Conservation (phyloP, 345 rosid species). For the Xanthoceras sorbifolium region DNA sequence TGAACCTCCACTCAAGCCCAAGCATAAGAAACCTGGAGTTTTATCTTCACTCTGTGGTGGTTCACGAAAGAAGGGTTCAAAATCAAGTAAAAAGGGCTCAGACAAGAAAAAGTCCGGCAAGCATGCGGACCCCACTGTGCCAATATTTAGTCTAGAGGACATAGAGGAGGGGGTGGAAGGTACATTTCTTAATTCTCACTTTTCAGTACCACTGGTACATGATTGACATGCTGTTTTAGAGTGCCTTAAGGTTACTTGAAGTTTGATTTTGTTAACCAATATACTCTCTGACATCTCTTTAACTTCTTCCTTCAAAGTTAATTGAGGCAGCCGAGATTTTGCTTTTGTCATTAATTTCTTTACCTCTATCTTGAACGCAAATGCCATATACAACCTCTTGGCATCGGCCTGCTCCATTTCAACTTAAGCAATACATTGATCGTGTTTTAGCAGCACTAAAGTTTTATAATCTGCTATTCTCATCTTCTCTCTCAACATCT, state of each 20-base stretch:
- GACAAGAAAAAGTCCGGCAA: conserved; percentile 90
- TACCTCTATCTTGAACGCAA: neutral
- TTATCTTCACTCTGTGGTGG: conserved; percentile 89
- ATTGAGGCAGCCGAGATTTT: neutral
- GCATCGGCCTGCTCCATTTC: neutral
- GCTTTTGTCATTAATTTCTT: neutral
- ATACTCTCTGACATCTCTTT: neutral
- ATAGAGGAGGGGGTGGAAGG: conserved; percentile 99
- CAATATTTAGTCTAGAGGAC: conserved; percentile 89
- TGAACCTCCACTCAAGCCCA: conserved; percentile 90
- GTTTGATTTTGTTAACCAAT: neutral
- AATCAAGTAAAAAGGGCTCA: conserved; percentile 67
- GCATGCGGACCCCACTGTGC: conserved; percentile 86
- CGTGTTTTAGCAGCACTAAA: neutral
- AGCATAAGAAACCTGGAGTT: conserved; percentile 75
- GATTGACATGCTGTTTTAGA: neutral
- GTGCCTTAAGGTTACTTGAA: conserved; percentile 4
- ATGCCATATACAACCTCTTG: neutral
- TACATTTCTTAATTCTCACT: conserved; percentile 27
- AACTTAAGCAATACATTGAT: neutral
- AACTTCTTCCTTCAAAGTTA: neutral
- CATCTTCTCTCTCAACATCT: conserved; percentile 23
- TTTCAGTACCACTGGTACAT: conserved; percentile 3
- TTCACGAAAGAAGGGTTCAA: conserved; percentile 73
- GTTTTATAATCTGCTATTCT: conserved; percentile 1